A percentile compares a stretch with the other conserved stretches of the same genome.
Conservation (phyloP, 495 filamentous ascomycete species). For the Talaromyces borbonicus region DNA sequence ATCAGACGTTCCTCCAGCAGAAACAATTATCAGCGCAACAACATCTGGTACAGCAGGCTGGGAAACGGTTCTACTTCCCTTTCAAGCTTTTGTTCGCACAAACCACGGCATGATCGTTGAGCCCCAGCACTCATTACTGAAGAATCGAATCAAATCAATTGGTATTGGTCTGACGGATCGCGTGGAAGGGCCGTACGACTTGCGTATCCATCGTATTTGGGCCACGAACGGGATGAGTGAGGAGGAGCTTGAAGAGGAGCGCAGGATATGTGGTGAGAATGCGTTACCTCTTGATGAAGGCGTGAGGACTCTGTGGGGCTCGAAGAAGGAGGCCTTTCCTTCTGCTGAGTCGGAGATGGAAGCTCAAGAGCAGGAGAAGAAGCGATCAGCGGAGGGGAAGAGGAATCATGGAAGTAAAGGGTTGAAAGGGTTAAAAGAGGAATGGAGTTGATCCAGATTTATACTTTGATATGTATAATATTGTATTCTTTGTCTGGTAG, state of each 20-base stretch:
- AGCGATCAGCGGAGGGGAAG: not conserved
- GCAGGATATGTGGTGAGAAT: slow-evolving; percentile 31
- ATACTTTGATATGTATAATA: too few species aligned
- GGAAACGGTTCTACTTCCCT: slow-evolving; percentile 86
- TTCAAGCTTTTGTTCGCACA: slow-evolving; percentile 88
- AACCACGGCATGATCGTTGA: slow-evolving; percentile 85
- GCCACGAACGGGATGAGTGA: slow-evolving; percentile 43
- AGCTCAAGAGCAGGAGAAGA: not conserved
- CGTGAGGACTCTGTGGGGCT: slow-evolving; percentile 22
- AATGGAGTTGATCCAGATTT: not conserved
- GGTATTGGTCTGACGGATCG: slow-evolving; percentile 86
- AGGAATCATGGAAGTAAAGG: not conserved
- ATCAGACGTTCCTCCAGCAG: slow-evolving; percentile 31
- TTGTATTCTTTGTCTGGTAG: too few species aligned
- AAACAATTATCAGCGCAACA: slow-evolving; percentile 28
- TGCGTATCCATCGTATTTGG: slow-evolving; percentile 80
- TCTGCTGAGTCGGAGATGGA: not conserved
- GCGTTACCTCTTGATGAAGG: slow-evolving; percentile 35
- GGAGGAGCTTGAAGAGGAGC: slow-evolving; percentile 30
- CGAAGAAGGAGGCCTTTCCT: slow-evolving; percentile 5
- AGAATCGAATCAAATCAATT: slow-evolving; percentile 72
- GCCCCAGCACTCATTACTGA: slow-evolving; percentile 78
- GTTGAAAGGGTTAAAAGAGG: slow-evolving; percentile 3
- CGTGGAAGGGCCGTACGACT: slow-evolving; percentile 74
- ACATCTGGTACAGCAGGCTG: slow-evolving; percentile 58